These are phyloP conservation scores for Crotalaria pallida DNA, from an alignment of 306 rosid species.

Conservation along the genomic window DNA sequence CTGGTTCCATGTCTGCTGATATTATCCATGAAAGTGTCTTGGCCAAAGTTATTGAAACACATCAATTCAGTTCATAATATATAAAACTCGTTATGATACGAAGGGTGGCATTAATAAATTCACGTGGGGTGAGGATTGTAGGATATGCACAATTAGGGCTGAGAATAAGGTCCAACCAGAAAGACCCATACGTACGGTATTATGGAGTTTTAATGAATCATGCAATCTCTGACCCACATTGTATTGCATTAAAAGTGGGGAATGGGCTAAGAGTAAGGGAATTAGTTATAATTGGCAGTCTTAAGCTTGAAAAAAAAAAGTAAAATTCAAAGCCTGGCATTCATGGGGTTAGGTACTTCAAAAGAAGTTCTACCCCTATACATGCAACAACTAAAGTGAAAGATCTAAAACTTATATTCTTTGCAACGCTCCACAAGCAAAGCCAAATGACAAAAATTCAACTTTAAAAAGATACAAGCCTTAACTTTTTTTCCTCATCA, in stretches of 20 bases:
- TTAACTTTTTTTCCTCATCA: slow-evolving; percentile 26
- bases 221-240: slow-evolving; percentile 45
- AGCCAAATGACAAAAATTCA: slow-evolving; percentile 63
- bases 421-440: slow-evolving; percentile 89
- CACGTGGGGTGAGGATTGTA: neutral
- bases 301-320: slow-evolving; percentile 38
- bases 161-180: slow-evolving; percentile 21
- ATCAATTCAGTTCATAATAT: neutral
- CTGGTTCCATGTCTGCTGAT: neutral
- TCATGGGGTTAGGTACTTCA: slow-evolving; percentile 29
- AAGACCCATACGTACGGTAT: slow-evolving; percentile 46
- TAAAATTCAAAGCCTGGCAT: slow-evolving; percentile 46
- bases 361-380: slow-evolving; percentile 34
- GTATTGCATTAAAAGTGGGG: slow-evolving; percentile 38
- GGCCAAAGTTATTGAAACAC: neutral
- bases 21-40: neutral
- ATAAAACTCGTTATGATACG: neutral
- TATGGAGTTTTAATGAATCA: slow-evolving; percentile 27
- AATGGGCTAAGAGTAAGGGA: slow-evolving; percentile 40
- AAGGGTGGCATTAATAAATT: slow-evolving; percentile 7
- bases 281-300: slow-evolving; percentile 56
- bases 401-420: slow-evolving; percentile 68
- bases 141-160: neutral
- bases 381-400: slow-evolving; percentile 60
- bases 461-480: slow-evolving; percentile 50